Evolutionary conservation across 352 stramenopile species (phyloP), one percentile per base, ranked within the genome.

Genomic region (Phytophthora kernoviae): DNA sequence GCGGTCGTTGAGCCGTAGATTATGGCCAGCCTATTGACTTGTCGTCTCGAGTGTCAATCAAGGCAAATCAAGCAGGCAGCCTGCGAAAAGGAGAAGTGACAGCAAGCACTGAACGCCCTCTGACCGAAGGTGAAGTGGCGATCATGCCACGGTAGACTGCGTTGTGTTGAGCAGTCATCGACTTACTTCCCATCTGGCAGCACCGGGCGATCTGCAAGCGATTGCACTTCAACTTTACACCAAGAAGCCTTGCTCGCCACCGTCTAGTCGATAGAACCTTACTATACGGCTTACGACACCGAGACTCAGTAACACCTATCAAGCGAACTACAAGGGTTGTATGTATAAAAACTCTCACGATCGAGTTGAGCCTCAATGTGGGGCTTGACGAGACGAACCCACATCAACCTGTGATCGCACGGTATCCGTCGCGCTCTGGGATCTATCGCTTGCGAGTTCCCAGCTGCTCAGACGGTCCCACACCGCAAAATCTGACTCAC

Each of bases 401-500:
- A 41, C 21, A 12, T 24, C 11, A 24, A 54, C 39, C 33, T 68
- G 47, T 65, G 54, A 61, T 65, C 54, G 48, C 24, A 33, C 18
- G 27, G 43, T 57, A 65, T 57, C 56, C 59, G 43, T 12, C 27
- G 18, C 54, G 52, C n/a, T 14, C 17, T 0, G 33, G 40, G 24
- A 30, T 59, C 46, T 63, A 63, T 46, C 47, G 24, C 30, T 12
- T 30, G 20, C 7, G 33, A 39, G 3, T 18, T 21, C 64, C 15
- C 61, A 69, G 47, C 54, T 69, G 60, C 4, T 56, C 45, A 51
- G n/a, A 20, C 10, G 27, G 34, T 55, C 58, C 46, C 21, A 17
- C 47, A 53, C 43, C 43, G 43, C 49, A 55, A 54, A 54, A 40
- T 54, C 48, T 69, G 61, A 69, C 61, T 69, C 62, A 57, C 48